Conservation (phyloP, 257 asterid genomes). For the Craterostigma plantagineum region DNA sequence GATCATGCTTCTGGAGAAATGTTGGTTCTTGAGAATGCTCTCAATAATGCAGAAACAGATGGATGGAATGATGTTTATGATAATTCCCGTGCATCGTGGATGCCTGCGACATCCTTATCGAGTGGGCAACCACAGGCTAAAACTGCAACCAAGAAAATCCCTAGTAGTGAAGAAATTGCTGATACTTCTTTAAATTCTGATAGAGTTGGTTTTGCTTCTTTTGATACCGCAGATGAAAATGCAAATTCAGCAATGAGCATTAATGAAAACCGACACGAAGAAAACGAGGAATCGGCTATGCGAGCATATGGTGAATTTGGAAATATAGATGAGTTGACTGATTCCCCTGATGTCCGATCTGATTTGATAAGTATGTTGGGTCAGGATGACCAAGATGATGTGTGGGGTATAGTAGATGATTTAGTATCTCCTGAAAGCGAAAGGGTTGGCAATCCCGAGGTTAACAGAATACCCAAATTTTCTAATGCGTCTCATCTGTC, state of each 20-base stretch:
- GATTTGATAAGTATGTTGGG: slow-evolving; percentile 15
- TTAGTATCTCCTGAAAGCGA: slow-evolving; percentile 39
- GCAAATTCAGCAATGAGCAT: slow-evolving; percentile 28
- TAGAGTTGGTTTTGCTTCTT: slow-evolving; percentile 17
- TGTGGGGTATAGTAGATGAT: slow-evolving; percentile 37
- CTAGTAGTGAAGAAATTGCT: slow-evolving; percentile 12
- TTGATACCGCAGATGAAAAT: slow-evolving; percentile 16
- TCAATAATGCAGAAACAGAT: no score
- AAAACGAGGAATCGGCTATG: slow-evolving; percentile 20
- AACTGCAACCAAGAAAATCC: slow-evolving; percentile 10
- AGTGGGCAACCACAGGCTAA: no score
- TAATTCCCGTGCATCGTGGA: no score
- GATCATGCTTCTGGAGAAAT: slow-evolving; percentile 11
- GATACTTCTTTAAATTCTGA: slow-evolving; percentile 21
- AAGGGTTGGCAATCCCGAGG: slow-evolving; percentile 40
- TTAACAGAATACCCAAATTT: slow-evolving; percentile 19
- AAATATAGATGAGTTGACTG: slow-evolving; percentile 11
- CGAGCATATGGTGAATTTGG: slow-evolving; percentile 18
- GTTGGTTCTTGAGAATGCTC: no score
- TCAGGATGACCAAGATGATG: slow-evolving; percentile 13
- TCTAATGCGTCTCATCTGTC: slow-evolving; percentile 21
- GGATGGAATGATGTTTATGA: no score
- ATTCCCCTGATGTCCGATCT: slow-evolving; percentile 13
- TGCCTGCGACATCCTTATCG: no score
- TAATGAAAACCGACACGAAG: slow-evolving; percentile 24